A percentile compares a stretch with the other conserved stretches of the same genome.
Conservation (phyloP, 169 alveolate genomes). For the Eimeria nieschulzi region DNA sequence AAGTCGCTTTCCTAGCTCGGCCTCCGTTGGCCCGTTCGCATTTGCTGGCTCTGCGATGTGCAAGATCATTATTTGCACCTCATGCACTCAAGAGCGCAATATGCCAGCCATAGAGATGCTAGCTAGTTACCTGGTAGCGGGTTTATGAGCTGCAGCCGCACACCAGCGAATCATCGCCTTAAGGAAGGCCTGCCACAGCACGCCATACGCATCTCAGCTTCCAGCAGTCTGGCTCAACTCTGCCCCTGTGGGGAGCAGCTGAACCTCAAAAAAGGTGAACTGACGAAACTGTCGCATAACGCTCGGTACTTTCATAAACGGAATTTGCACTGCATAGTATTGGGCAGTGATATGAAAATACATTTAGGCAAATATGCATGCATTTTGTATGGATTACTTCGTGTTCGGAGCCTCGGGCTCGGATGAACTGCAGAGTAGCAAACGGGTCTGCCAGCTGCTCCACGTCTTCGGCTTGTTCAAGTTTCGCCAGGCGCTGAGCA, state of each 20-base stretch:
- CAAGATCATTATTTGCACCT: too few relatives aligned
- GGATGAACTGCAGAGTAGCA: slow-evolving; percentile 40
- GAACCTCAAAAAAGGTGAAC: too few relatives aligned
- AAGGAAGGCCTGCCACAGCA: not conserved
- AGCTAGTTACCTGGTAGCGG: not conserved
- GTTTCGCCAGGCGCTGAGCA: slow-evolving; percentile 27
- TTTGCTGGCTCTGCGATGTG: too few relatives aligned
- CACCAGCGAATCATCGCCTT: not conserved
- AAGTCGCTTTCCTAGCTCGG: too few relatives aligned
- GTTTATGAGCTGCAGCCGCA: not conserved
- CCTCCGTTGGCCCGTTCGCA: too few relatives aligned
- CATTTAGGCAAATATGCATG: not conserved
- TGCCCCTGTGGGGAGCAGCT: too few relatives aligned
- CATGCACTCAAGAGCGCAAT: too few relatives aligned
- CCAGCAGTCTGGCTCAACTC: too few relatives aligned
- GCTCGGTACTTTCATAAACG: too few relatives aligned
- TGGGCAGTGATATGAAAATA: not conserved
- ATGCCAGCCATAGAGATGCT: too few relatives aligned
- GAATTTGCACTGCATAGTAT: not conserved
- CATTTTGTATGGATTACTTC: slow-evolving; percentile 12
- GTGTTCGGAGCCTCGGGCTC: not conserved
- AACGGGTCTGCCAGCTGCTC: slow-evolving; percentile 67
- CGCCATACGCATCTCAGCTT: too few relatives aligned
- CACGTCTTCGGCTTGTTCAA: slow-evolving; percentile 51
- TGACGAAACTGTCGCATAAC: too few relatives aligned